These are phyloP conservation scores for Fusarium coffeatum DNA, from an alignment of 2,329 filamentous ascomycete species.

Conservation along the genomic window DNA sequence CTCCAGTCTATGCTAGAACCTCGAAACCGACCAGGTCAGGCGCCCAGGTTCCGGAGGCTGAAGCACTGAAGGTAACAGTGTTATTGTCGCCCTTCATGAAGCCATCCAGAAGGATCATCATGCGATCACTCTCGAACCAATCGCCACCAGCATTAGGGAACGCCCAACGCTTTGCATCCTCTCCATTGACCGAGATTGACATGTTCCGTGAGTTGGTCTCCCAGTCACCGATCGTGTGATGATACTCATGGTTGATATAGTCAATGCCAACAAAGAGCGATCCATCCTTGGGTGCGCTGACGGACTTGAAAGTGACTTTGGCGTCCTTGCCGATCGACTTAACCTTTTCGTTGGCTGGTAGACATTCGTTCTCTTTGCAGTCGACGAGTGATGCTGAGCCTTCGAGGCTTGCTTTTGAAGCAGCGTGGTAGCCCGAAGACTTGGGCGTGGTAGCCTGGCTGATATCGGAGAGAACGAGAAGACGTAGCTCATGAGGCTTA, in stretches of 20 bases:
- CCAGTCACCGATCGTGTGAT: slow-evolving; percentile 56
- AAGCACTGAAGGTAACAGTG: slow-evolving; percentile 51
- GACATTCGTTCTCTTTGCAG: slow-evolving; percentile 55
- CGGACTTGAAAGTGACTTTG: slow-evolving; percentile 51
- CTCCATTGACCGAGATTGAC: slow-evolving; percentile 61
- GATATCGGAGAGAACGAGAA: slow-evolving; percentile 54
- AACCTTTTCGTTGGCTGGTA: slow-evolving; percentile 58
- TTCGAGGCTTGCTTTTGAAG: slow-evolving; percentile 50
- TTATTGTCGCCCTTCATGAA: slow-evolving; percentile 57
- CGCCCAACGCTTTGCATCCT: slow-evolving; percentile 57
- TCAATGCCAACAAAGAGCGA: slow-evolving; percentile 59
- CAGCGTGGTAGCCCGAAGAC: slow-evolving; percentile 55
- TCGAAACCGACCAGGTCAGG: slow-evolving; percentile 60
- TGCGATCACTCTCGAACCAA: slow-evolving; percentile 62
- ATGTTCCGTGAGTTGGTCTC: slow-evolving; percentile 63
- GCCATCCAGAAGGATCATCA: slow-evolving; percentile 59
- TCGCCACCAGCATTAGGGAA: slow-evolving; percentile 62
- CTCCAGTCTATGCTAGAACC: neutral
- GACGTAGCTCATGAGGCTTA: slow-evolving; percentile 54
- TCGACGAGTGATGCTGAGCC: slow-evolving; percentile 51
- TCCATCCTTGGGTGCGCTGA: slow-evolving; percentile 47
- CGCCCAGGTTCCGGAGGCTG: slow-evolving; percentile 47
- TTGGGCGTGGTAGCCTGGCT: slow-evolving; percentile 35
- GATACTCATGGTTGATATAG: slow-evolving; percentile 65
- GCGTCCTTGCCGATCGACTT: slow-evolving; percentile 52